Evolutionary conservation across 192 early-diverging fungal genomes (phyloP).

Genomic region (Phycomyces nitens): DNA sequence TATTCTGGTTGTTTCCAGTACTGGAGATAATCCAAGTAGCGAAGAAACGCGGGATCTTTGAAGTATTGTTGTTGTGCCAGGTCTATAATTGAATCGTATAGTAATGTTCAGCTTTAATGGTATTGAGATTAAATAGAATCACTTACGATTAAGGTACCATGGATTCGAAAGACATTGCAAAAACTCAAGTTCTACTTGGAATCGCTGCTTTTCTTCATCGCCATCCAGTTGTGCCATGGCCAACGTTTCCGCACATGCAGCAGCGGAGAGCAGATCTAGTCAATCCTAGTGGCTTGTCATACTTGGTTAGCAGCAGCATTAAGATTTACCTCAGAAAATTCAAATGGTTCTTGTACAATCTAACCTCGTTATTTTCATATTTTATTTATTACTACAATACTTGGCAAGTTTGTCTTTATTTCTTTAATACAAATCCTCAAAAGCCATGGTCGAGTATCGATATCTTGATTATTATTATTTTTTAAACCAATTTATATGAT

Average conservation of each 20-base stretch:
- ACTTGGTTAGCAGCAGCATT: not conserved
- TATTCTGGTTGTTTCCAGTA: slow-evolving; percentile 92
- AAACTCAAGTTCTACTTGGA: slow-evolving; percentile 93
- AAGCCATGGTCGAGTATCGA: no score
- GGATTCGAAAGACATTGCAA: slow-evolving; percentile 93
- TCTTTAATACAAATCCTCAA: no score
- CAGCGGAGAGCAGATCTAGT: not conserved
- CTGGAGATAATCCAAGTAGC: slow-evolving; percentile 86
- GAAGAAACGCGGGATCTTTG: slow-evolving; percentile 78
- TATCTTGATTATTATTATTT: no score
- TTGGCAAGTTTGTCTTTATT: no score
- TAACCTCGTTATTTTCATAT: no score
- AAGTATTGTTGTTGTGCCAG: slow-evolving; percentile 89
- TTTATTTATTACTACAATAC: no score
- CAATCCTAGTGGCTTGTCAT: not conserved
- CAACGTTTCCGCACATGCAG: not conserved
- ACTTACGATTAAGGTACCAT: slow-evolving; percentile 82
- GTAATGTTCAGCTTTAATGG: not conserved
- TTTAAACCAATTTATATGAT: no score
- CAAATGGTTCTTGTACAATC: no score
- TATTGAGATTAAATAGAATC: no score
- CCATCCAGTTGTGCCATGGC: slow-evolving; percentile 8
- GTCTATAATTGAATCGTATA: slow-evolving; percentile 32
- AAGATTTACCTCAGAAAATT: not conserved
- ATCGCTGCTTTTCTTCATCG: slow-evolving; percentile 50